Evolutionary conservation across 148 eudicot species (phyloP).

Genomic region (Hydrangea macrophylla): DNA sequence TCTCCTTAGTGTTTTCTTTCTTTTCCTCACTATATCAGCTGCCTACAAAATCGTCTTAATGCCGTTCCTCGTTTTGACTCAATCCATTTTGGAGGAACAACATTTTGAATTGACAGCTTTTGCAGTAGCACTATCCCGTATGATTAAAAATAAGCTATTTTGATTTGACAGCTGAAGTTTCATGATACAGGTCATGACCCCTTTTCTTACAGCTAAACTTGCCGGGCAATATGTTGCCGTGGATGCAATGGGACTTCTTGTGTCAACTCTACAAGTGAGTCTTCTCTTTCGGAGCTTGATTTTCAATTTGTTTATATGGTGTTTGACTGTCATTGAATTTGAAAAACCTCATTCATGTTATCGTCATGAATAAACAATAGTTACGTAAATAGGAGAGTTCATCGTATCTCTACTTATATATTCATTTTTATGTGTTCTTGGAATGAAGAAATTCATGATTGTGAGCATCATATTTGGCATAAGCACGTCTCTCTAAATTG

Average conservation of each 20-base stretch:
- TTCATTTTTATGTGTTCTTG: too few species aligned
- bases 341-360: too few species aligned
- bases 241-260: constrained; percentile 64
- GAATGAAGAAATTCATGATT: too few species aligned
- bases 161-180: neutral
- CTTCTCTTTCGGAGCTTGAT: neutral
- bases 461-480: too few species aligned
- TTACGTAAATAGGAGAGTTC: too few species aligned
- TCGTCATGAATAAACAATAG: too few species aligned
- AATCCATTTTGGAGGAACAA: neutral
- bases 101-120: neutral
- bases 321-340: too few species aligned
- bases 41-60: neutral
- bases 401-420: too few species aligned
- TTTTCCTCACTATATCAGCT: too few species aligned
- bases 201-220: constrained; percentile 72
- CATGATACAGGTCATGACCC: constrained; percentile 65
- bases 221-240: constrained; percentile 85
- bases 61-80: neutral
- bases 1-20: neutral
- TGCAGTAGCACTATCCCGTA: neutral
- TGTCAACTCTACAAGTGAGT: constrained; percentile 71
- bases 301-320: neutral
- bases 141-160: neutral
- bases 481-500: too few species aligned